Evolutionary conservation across 1,139 yeast species (phyloP).

Genomic region (Lipomyces yarrowii): DNA sequence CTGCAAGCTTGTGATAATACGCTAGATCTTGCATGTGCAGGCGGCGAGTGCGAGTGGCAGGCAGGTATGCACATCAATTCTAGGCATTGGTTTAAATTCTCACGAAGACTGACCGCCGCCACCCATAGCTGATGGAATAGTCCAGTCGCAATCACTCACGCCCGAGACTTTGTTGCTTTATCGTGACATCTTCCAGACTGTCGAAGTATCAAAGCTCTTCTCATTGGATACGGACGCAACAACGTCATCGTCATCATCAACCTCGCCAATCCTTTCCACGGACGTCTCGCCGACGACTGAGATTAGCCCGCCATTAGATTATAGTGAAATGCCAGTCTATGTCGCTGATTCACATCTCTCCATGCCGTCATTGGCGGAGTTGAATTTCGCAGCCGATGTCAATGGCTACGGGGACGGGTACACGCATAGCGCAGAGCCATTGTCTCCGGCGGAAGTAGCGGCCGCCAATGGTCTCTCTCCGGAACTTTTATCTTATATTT

Average conservation of each 20-base stretch:
- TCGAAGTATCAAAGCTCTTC: not conserved
- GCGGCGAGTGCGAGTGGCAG: not conserved
- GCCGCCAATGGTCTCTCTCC: conserved; percentile 23
- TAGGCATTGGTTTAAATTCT: not conserved
- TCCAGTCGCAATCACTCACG: not conserved
- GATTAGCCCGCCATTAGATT: not conserved
- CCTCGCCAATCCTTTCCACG: not conserved
- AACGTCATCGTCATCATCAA: not conserved
- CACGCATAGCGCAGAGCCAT: not conserved
- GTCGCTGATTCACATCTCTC: not conserved
- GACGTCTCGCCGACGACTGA: not conserved
- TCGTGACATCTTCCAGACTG: not conserved
- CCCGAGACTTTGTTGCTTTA: not conserved
- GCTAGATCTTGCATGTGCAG: not conserved
- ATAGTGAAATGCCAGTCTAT: not conserved
- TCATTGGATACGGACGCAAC: not conserved
- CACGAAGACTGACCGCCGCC: not conserved
- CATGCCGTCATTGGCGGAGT: not conserved
- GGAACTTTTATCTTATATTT: conserved; percentile 20
- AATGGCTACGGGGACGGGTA: not conserved
- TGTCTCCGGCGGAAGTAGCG: conserved; percentile 13
- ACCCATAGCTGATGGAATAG: not conserved
- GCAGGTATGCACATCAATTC: not conserved
- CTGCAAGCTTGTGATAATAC: not conserved
- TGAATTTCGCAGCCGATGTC: not conserved